Conservation (phyloP, 2,329 filamentous ascomycete species). For the Pyrenochaeta sp. region DNA sequence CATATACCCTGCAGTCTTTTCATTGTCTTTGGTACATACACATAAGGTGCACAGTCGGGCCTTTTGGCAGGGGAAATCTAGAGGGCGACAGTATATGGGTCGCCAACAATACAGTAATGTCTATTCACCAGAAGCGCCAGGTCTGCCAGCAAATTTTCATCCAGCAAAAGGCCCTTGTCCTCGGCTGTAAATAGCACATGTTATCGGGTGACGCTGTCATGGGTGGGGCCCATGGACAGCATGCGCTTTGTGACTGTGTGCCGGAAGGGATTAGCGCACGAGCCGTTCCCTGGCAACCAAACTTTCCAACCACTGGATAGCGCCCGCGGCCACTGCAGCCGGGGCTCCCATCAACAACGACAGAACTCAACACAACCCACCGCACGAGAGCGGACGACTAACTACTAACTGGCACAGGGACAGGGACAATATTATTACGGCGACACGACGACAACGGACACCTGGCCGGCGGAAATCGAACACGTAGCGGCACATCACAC, state of each 20-base stretch:
- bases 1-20: too few species aligned
- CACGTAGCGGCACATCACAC: constrained; percentile 39
- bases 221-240: not conserved
- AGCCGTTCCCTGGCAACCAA: not conserved
- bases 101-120: too few species aligned
- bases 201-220: not conserved
- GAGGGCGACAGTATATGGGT: too few species aligned
- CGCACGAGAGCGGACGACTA: constrained; percentile 31
- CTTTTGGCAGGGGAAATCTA: too few species aligned
- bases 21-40: constrained; percentile 36
- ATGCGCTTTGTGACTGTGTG: not conserved
- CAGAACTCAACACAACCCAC: constrained; percentile 36
- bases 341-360: constrained; percentile 33
- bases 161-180: too few species aligned
- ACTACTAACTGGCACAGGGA: constrained; percentile 46
- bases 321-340: constrained; percentile 9
- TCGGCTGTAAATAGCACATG: too few species aligned
- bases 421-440: constrained; percentile 23
- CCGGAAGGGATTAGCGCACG: not conserved
- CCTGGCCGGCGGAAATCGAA: constrained; percentile 22
- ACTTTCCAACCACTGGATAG: not conserved
- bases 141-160: too few species aligned
- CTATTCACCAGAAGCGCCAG: too few species aligned
- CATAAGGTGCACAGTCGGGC: too few species aligned
- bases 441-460: constrained; percentile 14